Base-by-base conservation (phyloP, 306 rosid species). In the Lathyrus oleraceus region DNA sequence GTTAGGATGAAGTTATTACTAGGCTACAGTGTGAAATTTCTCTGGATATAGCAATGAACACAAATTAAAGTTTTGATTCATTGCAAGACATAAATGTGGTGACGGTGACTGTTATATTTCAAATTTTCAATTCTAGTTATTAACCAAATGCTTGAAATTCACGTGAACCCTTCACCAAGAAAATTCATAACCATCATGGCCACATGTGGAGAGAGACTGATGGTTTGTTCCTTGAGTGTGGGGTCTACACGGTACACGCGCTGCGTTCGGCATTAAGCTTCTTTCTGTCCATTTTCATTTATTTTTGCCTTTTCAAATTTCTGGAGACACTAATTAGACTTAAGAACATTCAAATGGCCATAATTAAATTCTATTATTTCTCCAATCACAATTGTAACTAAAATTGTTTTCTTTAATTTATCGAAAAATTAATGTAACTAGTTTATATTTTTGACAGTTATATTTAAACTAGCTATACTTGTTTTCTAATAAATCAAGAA, bases 1-100 rank as follows among this genome's bases (percentile, higher is more conserved):
- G 72, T 39, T 19, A 10, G 65, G 44, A 47, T 32, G 43, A 23
- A 27, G n/a, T 49, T 36, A 17, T 21, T 48, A 15, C 23, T 48
- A 48, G 25, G 23, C 64, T 47, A 65, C 44, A 19, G 5, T 51
- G 65, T 36, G 52, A 74, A 58, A 65, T 57, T 39, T 70, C 48
- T 58, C 9, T 38, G 70, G 73, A 57, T 48, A 21, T 45, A 44
- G 53, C 42, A 23, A 16, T 23, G 63, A 35, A 40, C 49, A 19
- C n/a, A 5, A 51, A 17, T 15, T 51, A 13, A 19, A 51, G 57
- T 51, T 17, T 51, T 51, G 57, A 8, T 8, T 8, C 57, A 51
- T 51, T 51, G 27, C 25, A 16, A 47, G 11, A 14, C 39, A 27
- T 15, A 9, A 32, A 59, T 59, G 8, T 59, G 20, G 43, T 59